Percentiles rank a stretch among this genome's conserved stretches.
These are phyloP conservation scores for Wickerhamomyces canadensis DNA, from an alignment of 805 yeast genomes.

Conservation along the genomic window DNA sequence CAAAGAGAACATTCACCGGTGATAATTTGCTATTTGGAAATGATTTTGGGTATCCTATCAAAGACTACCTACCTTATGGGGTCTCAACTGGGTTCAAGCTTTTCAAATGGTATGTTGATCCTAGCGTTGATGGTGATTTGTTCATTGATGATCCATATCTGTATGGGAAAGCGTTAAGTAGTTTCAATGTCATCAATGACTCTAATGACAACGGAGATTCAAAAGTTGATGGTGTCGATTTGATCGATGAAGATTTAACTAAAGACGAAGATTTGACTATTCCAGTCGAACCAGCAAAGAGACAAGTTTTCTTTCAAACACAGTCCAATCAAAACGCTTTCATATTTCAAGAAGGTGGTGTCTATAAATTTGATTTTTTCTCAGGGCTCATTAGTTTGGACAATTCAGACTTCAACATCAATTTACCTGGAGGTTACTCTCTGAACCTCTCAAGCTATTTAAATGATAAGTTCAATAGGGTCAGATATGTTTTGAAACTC, in stretches of 20 bases:
- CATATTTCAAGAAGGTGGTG: conserved; percentile 30
- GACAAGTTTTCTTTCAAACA: conserved; percentile 42
- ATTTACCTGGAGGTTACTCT: conserved; percentile 49
- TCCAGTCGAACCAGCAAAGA: conserved; percentile 30
- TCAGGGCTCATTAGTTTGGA: conserved; percentile 48
- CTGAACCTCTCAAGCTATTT: conserved; percentile 37
- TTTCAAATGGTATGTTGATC: conserved; percentile 54
- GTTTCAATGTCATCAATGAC: conserved; percentile 43
- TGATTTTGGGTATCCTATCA: conserved; percentile 56
- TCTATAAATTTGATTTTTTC: conserved; percentile 47
- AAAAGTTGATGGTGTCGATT: conserved; percentile 6
- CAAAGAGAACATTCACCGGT: conserved; percentile 39
- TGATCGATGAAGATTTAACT: conserved; percentile 17
- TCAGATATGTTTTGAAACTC: conserved; percentile 43
- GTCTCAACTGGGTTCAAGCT: conserved; percentile 48
- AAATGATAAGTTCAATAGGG: conserved; percentile 38
- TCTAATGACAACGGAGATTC: conserved; percentile 6
- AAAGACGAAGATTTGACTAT: conserved; percentile 22
- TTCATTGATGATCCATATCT: conserved; percentile 56
- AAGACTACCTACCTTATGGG: conserved; percentile 53
- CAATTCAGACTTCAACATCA: conserved; percentile 43
- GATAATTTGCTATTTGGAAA: conserved; percentile 61
- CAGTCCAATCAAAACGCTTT: conserved; percentile 34
- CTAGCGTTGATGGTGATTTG: conserved; percentile 59
- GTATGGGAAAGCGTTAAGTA: conserved; percentile 55